These are phyloP conservation scores for Kwoniella botswanensis DNA, from an alignment of 768 basidiomycete species.

Conservation along the genomic window DNA sequence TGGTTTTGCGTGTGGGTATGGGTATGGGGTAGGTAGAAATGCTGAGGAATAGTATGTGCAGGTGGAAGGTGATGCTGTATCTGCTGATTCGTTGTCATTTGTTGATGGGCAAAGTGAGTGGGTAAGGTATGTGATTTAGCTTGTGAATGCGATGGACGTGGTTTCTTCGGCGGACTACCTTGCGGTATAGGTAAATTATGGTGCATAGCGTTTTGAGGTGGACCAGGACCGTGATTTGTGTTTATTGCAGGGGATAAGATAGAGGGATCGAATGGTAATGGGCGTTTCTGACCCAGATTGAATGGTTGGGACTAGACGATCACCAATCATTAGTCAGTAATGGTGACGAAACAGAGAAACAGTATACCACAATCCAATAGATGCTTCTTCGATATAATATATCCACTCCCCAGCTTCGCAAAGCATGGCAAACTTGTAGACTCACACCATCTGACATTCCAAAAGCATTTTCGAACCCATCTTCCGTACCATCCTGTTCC, in stretches of 20 bases:
- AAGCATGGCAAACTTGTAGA: background rate
- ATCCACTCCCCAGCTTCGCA: too few relatives aligned
- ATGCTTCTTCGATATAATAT: too few relatives aligned
- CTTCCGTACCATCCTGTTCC: constrained; percentile 23
- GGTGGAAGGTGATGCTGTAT: constrained; percentile 6
- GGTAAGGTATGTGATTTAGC: background rate
- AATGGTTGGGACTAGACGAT: constrained; percentile 9
- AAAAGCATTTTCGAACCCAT: constrained; percentile 35
- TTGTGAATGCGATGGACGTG: constrained; percentile 13
- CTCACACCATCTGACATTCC: constrained; percentile 34
- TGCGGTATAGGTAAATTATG: constrained; percentile 17
- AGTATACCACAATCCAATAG: too few relatives aligned
- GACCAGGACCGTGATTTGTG: constrained; percentile 5
- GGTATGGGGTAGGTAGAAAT: background rate
- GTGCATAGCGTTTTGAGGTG: background rate
- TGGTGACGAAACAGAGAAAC: too few relatives aligned
- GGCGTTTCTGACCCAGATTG: constrained; percentile 23
- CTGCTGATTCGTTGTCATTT: constrained; percentile 1
- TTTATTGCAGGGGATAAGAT: constrained; percentile 8
- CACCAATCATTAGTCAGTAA: too few relatives aligned
- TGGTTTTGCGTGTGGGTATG: constrained; percentile 1
- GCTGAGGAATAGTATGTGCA: constrained; percentile 15
- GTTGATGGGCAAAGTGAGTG: background rate
- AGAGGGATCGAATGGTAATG: constrained; percentile 26
- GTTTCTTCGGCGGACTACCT: constrained; percentile 30